phyloP scores from a whole-genome alignment of 345 rosid genomes.

The Rhodamnia argentea region DNA sequence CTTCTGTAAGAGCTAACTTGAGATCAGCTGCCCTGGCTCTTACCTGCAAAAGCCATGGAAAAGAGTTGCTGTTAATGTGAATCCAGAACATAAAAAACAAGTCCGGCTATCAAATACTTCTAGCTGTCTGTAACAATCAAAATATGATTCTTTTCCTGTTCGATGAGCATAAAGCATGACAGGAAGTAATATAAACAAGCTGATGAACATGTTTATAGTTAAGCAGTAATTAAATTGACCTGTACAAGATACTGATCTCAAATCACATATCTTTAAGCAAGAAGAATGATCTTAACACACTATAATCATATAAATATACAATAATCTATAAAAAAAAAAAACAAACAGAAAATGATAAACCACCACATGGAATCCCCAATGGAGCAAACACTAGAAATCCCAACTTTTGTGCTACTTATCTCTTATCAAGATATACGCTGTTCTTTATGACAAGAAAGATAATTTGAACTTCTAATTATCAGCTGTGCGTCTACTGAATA shows the following conservation, averaged over 20 bases:
- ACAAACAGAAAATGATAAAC: not conserved
- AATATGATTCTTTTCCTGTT: no score
- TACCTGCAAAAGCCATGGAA: conserved; percentile 34
- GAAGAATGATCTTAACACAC: not conserved
- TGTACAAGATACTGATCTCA: not conserved
- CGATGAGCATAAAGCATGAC: not conserved
- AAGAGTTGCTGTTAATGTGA: not conserved
- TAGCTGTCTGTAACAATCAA: not conserved
- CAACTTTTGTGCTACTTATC: not conserved
- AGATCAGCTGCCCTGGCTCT: conserved; percentile 90
- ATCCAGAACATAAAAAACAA: not conserved
- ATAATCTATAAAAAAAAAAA: not conserved
- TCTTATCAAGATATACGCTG: not conserved
- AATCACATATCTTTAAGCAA: not conserved
- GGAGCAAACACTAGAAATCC: not conserved
- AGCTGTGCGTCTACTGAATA: not conserved
- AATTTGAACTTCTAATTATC: not conserved
- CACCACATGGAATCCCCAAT: not conserved
- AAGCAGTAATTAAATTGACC: not conserved
- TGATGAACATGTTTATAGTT: not conserved
- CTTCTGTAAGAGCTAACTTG: conserved; percentile 48
- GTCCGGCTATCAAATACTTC: not conserved
- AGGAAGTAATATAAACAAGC: not conserved
- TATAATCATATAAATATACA: not conserved
- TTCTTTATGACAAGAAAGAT: not conserved